These are phyloP conservation scores for Colletotrichum sp. DNA, from an alignment of 2,329 filamentous ascomycete species.

Conservation along the genomic window DNA sequence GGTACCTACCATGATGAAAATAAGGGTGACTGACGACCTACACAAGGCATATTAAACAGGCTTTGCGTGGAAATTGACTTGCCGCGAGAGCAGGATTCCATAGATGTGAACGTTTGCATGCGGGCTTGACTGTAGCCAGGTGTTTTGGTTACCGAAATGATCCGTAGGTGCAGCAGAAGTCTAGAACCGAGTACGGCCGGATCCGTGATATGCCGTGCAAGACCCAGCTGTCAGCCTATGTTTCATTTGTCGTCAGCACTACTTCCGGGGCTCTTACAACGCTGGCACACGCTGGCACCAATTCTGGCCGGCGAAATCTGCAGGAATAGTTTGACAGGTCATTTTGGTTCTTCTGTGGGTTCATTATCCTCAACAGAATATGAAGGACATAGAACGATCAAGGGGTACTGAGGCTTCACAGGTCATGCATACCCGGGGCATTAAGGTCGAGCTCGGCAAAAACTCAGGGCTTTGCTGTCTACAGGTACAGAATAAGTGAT, in stretches of 20 bases:
- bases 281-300: too few relatives aligned
- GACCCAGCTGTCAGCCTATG: neutral
- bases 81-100: neutral
- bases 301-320: neutral
- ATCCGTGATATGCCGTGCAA: neutral
- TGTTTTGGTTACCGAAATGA: neutral
- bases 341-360: neutral
- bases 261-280: neutral
- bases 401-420: neutral
- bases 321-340: accelerated
- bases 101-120: neutral
- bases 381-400: neutral
- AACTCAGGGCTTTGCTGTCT: accelerated
- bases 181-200: neutral
- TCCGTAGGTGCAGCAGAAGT: neutral
- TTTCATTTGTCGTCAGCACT: neutral
- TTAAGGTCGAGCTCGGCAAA: neutral
- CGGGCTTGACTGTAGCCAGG: accelerated
- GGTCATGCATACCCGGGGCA: neutral
- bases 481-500: neutral
- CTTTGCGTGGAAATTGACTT: accelerated
- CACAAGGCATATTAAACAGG: neutral
- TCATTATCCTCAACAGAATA: accelerated
- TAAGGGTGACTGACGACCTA: neutral
- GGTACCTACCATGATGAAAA: neutral